Base-by-base conservation (phyloP, 1,284 basidiomycete species). In the Ceratorhiza oryzae-sativae region DNA sequence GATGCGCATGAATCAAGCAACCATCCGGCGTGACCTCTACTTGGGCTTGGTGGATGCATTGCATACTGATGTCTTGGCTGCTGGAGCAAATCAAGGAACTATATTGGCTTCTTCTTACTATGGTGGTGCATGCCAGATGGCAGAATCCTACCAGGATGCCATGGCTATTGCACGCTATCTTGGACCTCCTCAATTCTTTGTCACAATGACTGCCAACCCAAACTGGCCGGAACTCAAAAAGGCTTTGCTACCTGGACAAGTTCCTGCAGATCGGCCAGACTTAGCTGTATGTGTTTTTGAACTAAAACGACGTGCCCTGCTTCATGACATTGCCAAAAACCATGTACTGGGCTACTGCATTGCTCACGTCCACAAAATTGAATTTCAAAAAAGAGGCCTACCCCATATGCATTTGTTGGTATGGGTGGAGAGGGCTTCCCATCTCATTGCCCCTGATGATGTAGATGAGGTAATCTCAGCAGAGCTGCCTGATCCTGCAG, bases 381-480 rank as follows among this genome's bases (percentile, higher is more conserved):
- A 86, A 73, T 87, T 84, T 67, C 86, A 87, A 73, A 87, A 85
- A 71, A 77, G 81, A 0, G 83, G 84, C 0, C 79, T 86, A 0
- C 84, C 84, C 1, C 85, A 86, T 63, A 80, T 83, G 73, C 85
- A 87, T 71, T 72, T 82, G 0, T 76, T 86, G 0, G 76, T 86
- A 1, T 83, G 83, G 71, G 74, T 86, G 2, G 71, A 79, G 0
- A 49, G 77, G 0, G 68, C 46, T 0, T 72, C 77, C 45, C 82
- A 81, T 53, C 72, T 84, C 1, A 71, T 76, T 3, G 48, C 32
- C 15, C 77, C 81, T 0, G 76, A 76, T 2, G 79, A 80, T 15
- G 77, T 87, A 45, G 83, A 87, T 72, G 55, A 73, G 0, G 62
- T 78, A n/a, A 81, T 86, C 15, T 82, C 70, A n/a, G 83, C 86